phyloP scores from a whole-genome alignment of 169 alveolate species.

The Eimeria falciformis region DNA sequence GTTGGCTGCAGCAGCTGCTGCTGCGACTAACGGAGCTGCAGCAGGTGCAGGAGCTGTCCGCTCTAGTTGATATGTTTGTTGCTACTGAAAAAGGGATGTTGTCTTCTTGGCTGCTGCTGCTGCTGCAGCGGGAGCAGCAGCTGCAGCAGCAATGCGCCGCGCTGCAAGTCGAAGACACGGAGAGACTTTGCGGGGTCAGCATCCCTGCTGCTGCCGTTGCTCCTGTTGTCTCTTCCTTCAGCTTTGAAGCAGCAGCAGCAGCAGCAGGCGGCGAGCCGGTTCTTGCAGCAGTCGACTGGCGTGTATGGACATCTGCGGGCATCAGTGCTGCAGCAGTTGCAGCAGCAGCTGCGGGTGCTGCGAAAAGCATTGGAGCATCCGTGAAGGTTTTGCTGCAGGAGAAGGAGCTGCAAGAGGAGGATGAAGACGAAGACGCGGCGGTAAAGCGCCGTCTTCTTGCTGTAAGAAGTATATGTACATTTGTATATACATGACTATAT shows the following conservation, averaged over 20 bases:
- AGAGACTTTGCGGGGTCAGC: no score
- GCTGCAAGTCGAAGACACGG: no score
- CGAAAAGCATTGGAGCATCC: conserved; percentile 1
- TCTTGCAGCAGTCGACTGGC: neutral
- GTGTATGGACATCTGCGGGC: conserved; percentile 19
- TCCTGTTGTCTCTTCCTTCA: no score
- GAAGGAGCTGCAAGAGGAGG: neutral
- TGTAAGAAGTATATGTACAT: neutral
- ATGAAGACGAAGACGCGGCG: neutral
- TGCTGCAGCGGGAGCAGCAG: conserved; percentile 31
- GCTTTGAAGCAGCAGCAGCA: conserved; percentile 18
- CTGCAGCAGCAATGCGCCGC: conserved; percentile 14
- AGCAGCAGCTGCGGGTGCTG: neutral
- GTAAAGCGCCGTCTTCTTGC: no score
- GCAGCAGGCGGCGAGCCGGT: neutral
- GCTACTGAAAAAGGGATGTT: neutral
- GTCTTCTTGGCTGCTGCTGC: neutral
- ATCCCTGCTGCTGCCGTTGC: neutral
- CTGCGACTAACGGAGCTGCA: conserved; percentile 27
- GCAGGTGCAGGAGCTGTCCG: conserved; percentile 9
- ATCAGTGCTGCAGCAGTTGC: neutral
- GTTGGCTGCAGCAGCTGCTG: conserved; percentile 62
- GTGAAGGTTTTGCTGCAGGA: neutral
- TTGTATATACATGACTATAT: no score
- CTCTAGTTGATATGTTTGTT: neutral